Base-by-base conservation (phyloP, 306 rosid species). In the Vigna angularis region DNA sequence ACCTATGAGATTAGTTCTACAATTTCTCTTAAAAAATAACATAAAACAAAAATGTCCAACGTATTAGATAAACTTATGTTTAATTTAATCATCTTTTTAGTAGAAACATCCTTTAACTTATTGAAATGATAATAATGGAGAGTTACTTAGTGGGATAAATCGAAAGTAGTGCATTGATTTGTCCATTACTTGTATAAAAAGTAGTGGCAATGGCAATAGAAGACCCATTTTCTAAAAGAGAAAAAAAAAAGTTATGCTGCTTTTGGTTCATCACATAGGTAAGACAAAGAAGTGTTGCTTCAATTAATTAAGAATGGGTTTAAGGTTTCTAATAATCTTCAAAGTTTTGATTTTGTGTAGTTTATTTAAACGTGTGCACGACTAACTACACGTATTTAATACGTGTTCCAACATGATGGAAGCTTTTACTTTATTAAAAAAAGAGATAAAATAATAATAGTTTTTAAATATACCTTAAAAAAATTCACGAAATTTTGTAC, bases 171-270 rank as follows among this genome's bases (percentile, higher is more conserved):
- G 82, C 69, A 48, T 72, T 63, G 73, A 44, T 76, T 76, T 84
- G 82, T 75, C 76, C 20, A n/a, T 70, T 70, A 70, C 66, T 63
- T 47, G 7, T 16, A 26, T 63, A 26, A 76, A 36, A 70, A 79
- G 82, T 3, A 64, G 79, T 70, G 59, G 78, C 50, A 66, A 40
- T 50, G 48, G 52, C 16, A 26, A 18, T 26, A 50, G 40, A 7
- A 51, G 64, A 80, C 9, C 70, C 63, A 77, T 76, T 76, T 71
- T 67, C 15, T 36, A 18, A 72, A 81, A 76, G 68, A 72, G 59
- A 4, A 61, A 66, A 9, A 80, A 76, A 77, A 84, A 76, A 77
- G 77, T 32, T 57, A 72, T 28, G 22, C 14, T 42, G 65, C 85
- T 76, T 82, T 80, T 51, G 51, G 51, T 26, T 75, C 63, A 26